Evolutionary conservation across 305 asterid genomes (phyloP), one percentile per base, ranked within the genome.

Genomic region (Rubia balearica): DNA sequence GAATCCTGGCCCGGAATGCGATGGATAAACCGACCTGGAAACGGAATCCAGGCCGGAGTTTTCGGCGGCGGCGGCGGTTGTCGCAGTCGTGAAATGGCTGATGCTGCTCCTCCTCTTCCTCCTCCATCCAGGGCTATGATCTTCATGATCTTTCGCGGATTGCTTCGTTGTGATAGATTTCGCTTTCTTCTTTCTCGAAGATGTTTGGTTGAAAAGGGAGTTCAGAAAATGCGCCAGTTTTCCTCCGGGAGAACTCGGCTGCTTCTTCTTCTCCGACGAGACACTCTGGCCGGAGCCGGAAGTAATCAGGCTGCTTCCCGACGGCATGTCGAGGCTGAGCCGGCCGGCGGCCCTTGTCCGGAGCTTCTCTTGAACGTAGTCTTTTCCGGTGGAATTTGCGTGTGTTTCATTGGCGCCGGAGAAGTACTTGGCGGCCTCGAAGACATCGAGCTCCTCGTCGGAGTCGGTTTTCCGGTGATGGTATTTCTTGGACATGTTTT

Each of bases 361-460:
- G 59, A 73, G 74, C 57, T 59, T 49, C 1, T 71, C 80, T 62
- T 79, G 78, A 59, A 22, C 61, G 36, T 51, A 36, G 72, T 68
- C 75, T 43, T 61, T 66, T 36, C 48, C 61, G 17, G 57, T 40
- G 5, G 68, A 19, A n/a, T 74, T 9, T 1, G 70, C 73, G 19
- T 80, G 63, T 56, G 57, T 76, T 76, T 86, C 90, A 60, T 75
- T 68, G 71, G 71, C 77, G 51, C 71, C 79, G 55, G 94, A 85
- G 90, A 90, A 92, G 69, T 92, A 92, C n/a, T 79, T 82, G 33
- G 92, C 82, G 5, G 98, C 96, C 81, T 90, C 96, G 75, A 92
- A 92, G 51, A 92, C 98, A 24, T 88, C 96, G 24, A 92, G 86
- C 73, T 92, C 96, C 38, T 86, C 94, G 36, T 86, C 92, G 43